These are phyloP conservation scores for Ensete ventricosum DNA, from an alignment of 176 grass and related monocot genomes.

Conservation along the genomic window DNA sequence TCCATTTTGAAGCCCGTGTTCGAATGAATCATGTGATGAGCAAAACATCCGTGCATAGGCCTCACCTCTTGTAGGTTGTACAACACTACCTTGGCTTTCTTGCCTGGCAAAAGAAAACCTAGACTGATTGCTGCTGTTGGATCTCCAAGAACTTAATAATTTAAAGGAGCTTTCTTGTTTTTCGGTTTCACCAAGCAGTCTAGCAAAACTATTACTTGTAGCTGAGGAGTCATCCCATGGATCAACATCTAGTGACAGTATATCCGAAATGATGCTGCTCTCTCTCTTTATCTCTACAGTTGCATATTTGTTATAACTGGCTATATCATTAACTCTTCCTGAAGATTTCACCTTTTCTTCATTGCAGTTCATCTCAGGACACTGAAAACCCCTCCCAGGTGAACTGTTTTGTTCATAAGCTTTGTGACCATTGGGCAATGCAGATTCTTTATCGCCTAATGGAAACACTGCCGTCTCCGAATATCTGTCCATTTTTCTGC, in stretches of 20 bases:
- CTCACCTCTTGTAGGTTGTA: constrained; percentile 41
- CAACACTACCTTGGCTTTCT: constrained; percentile 48
- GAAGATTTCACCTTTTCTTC: constrained; percentile 26
- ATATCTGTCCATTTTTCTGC: constrained; percentile 23
- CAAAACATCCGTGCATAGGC: constrained; percentile 38
- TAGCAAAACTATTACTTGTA: constrained; percentile 48
- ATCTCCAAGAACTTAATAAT: constrained; percentile 42
- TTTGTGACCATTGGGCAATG: constrained; percentile 26
- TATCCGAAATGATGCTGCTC: constrained; percentile 77
- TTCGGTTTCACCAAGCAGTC: constrained; percentile 51
- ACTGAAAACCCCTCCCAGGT: constrained; percentile 27
- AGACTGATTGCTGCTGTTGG: constrained; percentile 48
- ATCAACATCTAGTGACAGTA: constrained; percentile 79
- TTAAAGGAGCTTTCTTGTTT: constrained; percentile 26
- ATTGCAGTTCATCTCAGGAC: constrained; percentile 26
- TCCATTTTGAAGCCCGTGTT: constrained; percentile 37
- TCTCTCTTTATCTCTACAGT: constrained; percentile 65
- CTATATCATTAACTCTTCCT: constrained; percentile 24
- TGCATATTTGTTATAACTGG: constrained; percentile 44
- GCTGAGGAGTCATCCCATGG: constrained; percentile 78
- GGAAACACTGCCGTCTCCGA: constrained; percentile 11
- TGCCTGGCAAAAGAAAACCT: constrained; percentile 98
- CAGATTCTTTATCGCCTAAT: constrained; percentile 22
- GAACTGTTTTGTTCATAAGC: constrained; percentile 24
- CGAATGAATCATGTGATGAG: constrained; percentile 36